These are phyloP conservation scores for Tulasnella sp. DNA, from an alignment of 768 basidiomycete genomes.

Conservation along the genomic window DNA sequence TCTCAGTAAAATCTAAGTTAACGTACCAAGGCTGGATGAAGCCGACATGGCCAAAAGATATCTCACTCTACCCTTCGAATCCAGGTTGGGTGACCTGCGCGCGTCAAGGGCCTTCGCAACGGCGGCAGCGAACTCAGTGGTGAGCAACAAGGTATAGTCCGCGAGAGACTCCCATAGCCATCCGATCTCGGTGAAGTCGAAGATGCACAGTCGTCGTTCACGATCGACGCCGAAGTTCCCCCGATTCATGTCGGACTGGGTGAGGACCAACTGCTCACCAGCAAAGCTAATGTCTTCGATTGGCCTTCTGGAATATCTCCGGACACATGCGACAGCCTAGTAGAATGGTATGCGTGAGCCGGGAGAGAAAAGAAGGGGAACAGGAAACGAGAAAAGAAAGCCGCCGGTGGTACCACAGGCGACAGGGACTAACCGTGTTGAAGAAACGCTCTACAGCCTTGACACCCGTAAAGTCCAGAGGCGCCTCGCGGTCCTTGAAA, in stretches of 20 bases:
- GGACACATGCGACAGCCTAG: constrained; percentile 35
- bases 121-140: neutral
- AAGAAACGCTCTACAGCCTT: constrained; percentile 37
- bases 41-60: no score
- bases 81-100: constrained; percentile 28
- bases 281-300: constrained; percentile 38
- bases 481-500: constrained; percentile 39
- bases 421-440: constrained; percentile 36
- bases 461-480: constrained; percentile 37
- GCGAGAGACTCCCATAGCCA: no score
- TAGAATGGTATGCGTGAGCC: neutral
- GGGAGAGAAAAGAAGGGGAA: neutral
- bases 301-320: neutral
- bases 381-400: constrained; percentile 1
- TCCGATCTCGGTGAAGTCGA: no score
- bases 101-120: constrained; percentile 24
- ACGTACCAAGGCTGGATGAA: constrained; percentile 31
- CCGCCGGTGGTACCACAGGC: neutral
- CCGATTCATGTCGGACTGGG: constrained; percentile 43
- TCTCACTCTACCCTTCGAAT: constrained; percentile 29
- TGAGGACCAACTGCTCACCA: constrained; percentile 42
- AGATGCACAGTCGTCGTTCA: no score
- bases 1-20: neutral
- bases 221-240: constrained; percentile 45
- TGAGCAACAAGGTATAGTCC: constrained; percentile 33